Conservation (phyloP, 2,329 filamentous ascomycete genomes). For the Dryadomyces quercivorus region DNA sequence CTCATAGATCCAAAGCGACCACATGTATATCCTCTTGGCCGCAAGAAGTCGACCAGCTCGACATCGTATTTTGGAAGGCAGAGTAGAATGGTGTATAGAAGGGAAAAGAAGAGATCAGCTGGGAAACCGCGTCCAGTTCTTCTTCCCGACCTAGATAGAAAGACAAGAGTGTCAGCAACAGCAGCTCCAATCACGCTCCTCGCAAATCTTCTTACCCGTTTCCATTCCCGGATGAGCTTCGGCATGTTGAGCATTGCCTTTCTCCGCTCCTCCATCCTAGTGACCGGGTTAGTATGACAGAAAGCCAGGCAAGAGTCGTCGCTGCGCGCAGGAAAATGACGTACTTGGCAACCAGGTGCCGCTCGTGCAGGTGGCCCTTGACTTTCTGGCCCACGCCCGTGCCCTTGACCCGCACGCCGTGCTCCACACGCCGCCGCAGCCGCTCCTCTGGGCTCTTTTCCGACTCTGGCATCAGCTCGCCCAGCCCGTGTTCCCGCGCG, state of each 20-base stretch:
- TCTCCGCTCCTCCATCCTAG: conserved; percentile 73
- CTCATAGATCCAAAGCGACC: neutral
- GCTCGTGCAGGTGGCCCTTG: conserved; percentile 91
- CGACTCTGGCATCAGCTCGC: conserved; percentile 66
- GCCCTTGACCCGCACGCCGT: conserved; percentile 76
- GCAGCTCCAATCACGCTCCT: conserved; percentile 4
- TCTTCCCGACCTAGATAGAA: conserved; percentile 34
- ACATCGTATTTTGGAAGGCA: too few species aligned
- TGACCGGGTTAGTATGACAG: neutral
- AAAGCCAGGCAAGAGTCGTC: neutral
- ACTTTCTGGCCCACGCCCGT: conserved; percentile 86
- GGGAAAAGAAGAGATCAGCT: conserved; percentile 26
- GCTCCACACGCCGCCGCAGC: conserved; percentile 61
- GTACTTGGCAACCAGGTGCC: conserved; percentile 64
- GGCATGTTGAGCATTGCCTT: conserved; percentile 94
- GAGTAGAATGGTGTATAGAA: neutral
- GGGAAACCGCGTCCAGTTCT: conserved; percentile 45
- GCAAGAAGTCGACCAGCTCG: too few species aligned
- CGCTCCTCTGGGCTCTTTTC: conserved; percentile 62
- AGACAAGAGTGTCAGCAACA: conserved; percentile 21
- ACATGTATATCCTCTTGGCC: neutral
- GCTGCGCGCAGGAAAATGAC: conserved; percentile 17
- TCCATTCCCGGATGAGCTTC: conserved; percentile 82
- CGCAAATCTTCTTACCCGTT: conserved; percentile 53
- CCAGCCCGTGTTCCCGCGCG: conserved; percentile 65